Conservation (phyloP, 2,329 filamentous ascomycete genomes). For the Myriosclerotinia scirpicola region DNA sequence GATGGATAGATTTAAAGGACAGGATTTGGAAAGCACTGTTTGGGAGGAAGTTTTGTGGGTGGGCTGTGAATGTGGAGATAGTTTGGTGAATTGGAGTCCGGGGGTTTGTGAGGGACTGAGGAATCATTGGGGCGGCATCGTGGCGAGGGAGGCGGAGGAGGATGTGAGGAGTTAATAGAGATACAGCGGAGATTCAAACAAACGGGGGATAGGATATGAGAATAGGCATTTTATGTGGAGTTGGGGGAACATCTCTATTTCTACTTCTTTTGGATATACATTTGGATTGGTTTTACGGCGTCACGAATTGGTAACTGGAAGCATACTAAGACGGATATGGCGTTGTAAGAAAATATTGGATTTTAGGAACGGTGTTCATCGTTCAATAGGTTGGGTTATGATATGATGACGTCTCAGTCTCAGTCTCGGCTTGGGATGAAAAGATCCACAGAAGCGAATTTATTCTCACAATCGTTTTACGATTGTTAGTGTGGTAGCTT, state of each 20-base stretch:
- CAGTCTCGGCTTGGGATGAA: no score
- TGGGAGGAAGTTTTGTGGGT: constrained; percentile 24
- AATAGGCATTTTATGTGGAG: background rate
- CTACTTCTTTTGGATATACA: background rate
- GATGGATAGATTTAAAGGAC: background rate
- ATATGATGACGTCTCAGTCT: no score
- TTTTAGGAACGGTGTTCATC: no score
- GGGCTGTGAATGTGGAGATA: constrained; percentile 11
- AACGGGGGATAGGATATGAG: background rate
- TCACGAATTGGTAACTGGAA: background rate
- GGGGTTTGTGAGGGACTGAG: constrained; percentile 13
- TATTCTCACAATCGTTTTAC: no score
- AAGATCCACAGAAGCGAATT: no score
- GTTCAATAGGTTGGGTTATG: no score
- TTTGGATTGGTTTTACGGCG: background rate
- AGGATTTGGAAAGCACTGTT: constrained; percentile 18
- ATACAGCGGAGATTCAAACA: background rate
- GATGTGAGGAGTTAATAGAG: background rate
- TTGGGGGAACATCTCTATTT: background rate
- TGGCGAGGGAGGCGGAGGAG: constrained; percentile 4
- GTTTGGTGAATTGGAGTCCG: constrained; percentile 2
- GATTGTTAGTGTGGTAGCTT: no score
- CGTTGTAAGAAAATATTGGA: no score
- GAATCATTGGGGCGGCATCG: constrained; percentile 6
- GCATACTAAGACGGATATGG: no score